These are phyloP conservation scores for Verticillium alfalfae DNA, from an alignment of 2,329 filamentous ascomycete genomes.

Conservation along the genomic window DNA sequence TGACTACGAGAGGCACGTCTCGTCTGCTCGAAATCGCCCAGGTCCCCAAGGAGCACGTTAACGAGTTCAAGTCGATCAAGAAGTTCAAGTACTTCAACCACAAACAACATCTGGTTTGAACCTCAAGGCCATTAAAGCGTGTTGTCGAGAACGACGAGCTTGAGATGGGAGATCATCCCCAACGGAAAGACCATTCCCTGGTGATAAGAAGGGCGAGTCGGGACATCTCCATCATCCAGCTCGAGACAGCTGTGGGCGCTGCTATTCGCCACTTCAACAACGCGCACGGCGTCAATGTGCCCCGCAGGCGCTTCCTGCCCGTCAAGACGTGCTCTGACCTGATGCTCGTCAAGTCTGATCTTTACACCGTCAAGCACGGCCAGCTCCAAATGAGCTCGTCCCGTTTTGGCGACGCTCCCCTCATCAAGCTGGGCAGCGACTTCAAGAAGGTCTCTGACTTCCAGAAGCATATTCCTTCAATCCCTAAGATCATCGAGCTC, in stretches of 20 bases:
- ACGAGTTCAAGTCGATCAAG: conserved; percentile 99
- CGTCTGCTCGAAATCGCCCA: conserved; percentile 97
- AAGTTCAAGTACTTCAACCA: conserved; percentile 99
- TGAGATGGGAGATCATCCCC: conserved; percentile 98
- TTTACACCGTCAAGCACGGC: conserved; percentile 98
- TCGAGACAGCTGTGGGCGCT: conserved; percentile 96
- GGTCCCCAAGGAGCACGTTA: conserved; percentile 99
- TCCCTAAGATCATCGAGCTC: conserved; percentile 85
- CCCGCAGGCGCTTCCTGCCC: conserved; percentile 93
- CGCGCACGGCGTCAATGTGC: conserved; percentile 98
- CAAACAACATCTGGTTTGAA: conserved; percentile 99
- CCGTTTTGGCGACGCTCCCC: conserved; percentile 91
- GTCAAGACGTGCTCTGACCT: conserved; percentile 99
- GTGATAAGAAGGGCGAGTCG: conserved; percentile 99
- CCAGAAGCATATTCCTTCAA: conserved; percentile 80
- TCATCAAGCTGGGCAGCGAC: conserved; percentile 98
- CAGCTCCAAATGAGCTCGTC: conserved; percentile 95
- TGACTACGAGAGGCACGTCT: conserved; percentile 94
- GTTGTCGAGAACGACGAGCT: conserved; percentile 98
- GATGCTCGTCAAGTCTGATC: conserved; percentile 98
- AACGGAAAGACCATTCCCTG: conserved; percentile 98
- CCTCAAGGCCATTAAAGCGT: conserved; percentile 94
- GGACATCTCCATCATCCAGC: conserved; percentile 93
- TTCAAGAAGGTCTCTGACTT: conserved; percentile 99
- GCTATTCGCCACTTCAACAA: conserved; percentile 99